Evolutionary conservation across 176 grass and related monocot species (phyloP), one percentile per base, ranked within the genome.

Genomic region (Typha latifolia): DNA sequence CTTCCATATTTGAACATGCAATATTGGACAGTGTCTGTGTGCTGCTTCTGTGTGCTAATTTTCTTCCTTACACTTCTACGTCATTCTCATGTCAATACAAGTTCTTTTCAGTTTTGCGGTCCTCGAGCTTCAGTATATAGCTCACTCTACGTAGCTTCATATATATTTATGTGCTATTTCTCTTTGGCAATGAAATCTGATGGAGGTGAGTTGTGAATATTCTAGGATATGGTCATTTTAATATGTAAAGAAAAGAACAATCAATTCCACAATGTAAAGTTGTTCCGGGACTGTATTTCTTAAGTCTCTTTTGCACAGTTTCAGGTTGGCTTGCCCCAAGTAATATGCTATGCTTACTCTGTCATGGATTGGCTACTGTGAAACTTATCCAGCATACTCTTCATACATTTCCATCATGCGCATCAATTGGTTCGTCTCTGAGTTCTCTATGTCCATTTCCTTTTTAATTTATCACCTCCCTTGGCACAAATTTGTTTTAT

Each of bases 351-450:
- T 93, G 85, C 80, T 56, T 93, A 52, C 74, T 93, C 43, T 82
- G 48, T 68, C 81, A 90, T 78, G 89, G 89, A 49, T n/a, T 70
- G 23, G 81, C 86, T 82, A 74, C 64, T 81, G 86, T 86, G 52
- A 70, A 85, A 53, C 80, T 99, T 76, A 90, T 99, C 73, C 80
- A 99, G 23, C 83, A 93, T 62, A 82, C 93, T 51, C 84, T 99
- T 51, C 48, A 62, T 31, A 90, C 82, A 63, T 99, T 93, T 19
- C 94, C 94, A 63, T 93, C 81, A 70, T 99, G 94, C 61, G 75
- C 94, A 87, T 99, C 89, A 82, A 79, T 99, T 83, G 94, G 94
- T 99, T 83, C 80, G 86, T 87, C 84, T 67, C 77, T 80, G 75
- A 86, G 63, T 70, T 23, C 69, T 43, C 67, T 77, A 64, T 14